phyloP scores from a whole-genome alignment of 192 early-diverging fungal species.

The Dimargaris cristalligena region DNA sequence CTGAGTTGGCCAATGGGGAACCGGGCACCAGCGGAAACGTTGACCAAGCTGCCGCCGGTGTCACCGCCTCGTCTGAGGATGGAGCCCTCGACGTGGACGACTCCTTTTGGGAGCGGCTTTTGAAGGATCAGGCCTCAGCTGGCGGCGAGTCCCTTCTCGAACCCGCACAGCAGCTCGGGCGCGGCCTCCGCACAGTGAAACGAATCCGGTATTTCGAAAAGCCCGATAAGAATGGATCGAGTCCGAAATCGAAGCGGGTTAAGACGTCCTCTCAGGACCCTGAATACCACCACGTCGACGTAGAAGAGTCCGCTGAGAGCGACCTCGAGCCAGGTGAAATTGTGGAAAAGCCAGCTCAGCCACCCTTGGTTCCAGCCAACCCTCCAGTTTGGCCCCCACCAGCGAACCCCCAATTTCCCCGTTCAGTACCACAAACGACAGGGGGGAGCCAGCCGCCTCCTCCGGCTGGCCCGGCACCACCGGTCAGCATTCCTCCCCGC shows the following conservation, averaged over 20 bases:
- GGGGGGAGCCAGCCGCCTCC: too few species aligned
- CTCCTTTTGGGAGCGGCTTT: constrained; percentile 20
- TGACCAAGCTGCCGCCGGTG: constrained; percentile 23
- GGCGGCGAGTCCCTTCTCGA: not conserved
- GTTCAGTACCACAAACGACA: too few species aligned
- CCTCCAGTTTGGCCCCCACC: not conserved
- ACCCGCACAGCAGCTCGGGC: not conserved
- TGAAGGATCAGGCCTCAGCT: constrained; percentile 12
- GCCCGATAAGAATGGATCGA: not conserved
- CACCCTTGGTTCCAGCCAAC: not conserved
- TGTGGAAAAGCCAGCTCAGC: not conserved
- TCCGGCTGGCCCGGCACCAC: too few species aligned
- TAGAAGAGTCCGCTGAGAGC: not conserved
- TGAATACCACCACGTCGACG: not conserved
- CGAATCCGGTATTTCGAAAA: not conserved
- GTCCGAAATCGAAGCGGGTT: not conserved
- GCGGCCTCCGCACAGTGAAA: not conserved
- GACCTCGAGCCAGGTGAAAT: not conserved
- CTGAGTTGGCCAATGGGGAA: constrained; percentile 8
- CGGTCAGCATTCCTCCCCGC: too few species aligned
- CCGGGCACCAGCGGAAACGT: not conserved
- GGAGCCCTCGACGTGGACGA: not conserved
- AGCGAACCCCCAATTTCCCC: too few species aligned
- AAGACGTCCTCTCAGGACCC: not conserved
- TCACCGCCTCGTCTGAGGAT: constrained; percentile 11